Conservation (phyloP, 2,329 filamentous ascomycete species). For the Coccinonectria pachysandricola region DNA sequence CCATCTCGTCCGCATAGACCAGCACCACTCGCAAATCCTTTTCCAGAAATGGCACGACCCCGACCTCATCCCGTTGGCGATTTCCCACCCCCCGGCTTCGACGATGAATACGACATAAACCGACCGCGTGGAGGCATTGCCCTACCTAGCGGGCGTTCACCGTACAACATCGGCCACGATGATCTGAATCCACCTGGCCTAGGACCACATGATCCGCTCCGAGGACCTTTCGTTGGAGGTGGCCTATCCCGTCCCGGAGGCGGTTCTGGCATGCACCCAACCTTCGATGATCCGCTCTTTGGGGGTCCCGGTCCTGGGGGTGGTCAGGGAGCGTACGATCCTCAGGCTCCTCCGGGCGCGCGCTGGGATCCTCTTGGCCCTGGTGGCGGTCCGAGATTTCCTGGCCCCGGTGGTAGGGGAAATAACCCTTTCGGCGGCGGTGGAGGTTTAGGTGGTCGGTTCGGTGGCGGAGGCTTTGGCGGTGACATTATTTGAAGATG, state of each 20-base stretch:
- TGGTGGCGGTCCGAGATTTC: slow-evolving; percentile 40
- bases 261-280: slow-evolving; percentile 85
- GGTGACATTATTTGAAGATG: slow-evolving; percentile 21
- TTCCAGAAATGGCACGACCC: slow-evolving; percentile 45
- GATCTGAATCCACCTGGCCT: slow-evolving; percentile 82
- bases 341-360: slow-evolving; percentile 75
- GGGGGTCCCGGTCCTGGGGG: slow-evolving; percentile 33
- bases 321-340: slow-evolving; percentile 34
- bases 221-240: slow-evolving; percentile 55
- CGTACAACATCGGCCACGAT: slow-evolving; percentile 67
- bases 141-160: slow-evolving; percentile 39
- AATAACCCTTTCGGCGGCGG: slow-evolving; percentile 30
- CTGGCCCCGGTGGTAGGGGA: slow-evolving; percentile 31
- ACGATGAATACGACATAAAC: slow-evolving; percentile 82
- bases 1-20: slow-evolving; percentile 48
- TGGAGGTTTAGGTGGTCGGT: slow-evolving; percentile 24
- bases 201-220: slow-evolving; percentile 73
- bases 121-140: slow-evolving; percentile 36
- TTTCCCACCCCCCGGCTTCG: slow-evolving; percentile 81
- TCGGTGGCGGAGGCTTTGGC: slow-evolving; percentile 25
- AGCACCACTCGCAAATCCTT: slow-evolving; percentile 55
- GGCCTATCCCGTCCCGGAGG: slow-evolving; percentile 48
- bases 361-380: slow-evolving; percentile 82
- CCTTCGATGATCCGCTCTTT: slow-evolving; percentile 85
- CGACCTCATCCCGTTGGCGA: slow-evolving; percentile 57